Evolutionary conservation across 805 yeast species (phyloP).

Genomic region (Metschnikowia gelsemii): DNA sequence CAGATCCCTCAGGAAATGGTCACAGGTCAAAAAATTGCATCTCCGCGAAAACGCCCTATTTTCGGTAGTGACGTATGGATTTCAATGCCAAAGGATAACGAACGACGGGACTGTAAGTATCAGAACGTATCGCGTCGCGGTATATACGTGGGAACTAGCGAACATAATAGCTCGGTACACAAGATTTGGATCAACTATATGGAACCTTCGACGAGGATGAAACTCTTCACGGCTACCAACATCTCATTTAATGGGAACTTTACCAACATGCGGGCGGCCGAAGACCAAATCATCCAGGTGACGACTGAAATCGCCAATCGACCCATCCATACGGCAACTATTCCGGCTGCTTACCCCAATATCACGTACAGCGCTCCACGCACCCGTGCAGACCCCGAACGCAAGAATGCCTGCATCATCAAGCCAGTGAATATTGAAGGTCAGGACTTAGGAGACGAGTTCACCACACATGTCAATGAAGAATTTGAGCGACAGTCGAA

Average conservation of each 20-base stretch:
- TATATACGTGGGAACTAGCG: slow-evolving; percentile 1
- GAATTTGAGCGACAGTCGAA: too few relatives aligned
- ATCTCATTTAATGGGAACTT: background rate
- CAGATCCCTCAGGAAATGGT: background rate
- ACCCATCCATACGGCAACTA: background rate
- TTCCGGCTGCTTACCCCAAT: background rate
- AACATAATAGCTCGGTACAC: background rate
- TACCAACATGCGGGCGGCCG: background rate
- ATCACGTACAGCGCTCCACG: background rate
- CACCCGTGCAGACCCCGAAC: background rate
- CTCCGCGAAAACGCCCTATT: background rate
- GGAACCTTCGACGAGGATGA: background rate
- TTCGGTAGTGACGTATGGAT: slow-evolving; percentile 1
- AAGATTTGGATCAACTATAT: background rate
- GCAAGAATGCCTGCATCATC: background rate
- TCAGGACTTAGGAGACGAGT: too few relatives aligned
- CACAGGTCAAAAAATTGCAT: background rate
- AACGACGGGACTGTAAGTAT: background rate
- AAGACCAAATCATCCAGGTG: background rate
- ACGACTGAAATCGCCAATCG: background rate
- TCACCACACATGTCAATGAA: too few relatives aligned
- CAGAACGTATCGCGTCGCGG: background rate
- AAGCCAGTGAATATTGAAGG: too few relatives aligned
- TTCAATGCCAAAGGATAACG: background rate
- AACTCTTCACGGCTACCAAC: background rate